Evolutionary conservation across 2,329 filamentous ascomycete species (phyloP).

Genomic region (Neurospora sp.): DNA sequence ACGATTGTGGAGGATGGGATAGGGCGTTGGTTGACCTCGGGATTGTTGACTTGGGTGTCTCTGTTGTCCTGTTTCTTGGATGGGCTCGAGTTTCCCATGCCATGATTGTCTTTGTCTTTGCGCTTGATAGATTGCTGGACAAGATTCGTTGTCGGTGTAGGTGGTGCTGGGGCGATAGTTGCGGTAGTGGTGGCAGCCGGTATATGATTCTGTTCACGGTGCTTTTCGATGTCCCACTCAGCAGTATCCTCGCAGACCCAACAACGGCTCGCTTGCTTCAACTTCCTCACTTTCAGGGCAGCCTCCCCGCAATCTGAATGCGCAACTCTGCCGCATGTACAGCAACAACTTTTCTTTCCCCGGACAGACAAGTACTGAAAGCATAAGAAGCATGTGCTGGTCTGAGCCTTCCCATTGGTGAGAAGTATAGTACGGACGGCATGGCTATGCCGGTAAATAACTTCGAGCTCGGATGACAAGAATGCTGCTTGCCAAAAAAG

Average conservation of each 20-base stretch:
- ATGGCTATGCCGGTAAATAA: neutral
- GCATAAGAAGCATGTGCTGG: too few relatives aligned
- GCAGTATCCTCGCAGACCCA: neutral
- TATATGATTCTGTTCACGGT: too few relatives aligned
- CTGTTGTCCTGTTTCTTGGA: too few relatives aligned
- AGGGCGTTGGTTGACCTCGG: too few relatives aligned
- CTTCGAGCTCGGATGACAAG: neutral
- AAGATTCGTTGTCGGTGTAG: neutral
- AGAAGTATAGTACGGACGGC: neutral
- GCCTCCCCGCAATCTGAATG: rapidly evolving
- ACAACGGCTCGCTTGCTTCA: rapidly evolving
- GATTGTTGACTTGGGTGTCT: too few relatives aligned
- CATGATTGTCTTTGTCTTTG: neutral
- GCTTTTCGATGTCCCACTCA: neutral
- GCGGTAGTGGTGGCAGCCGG: neutral
- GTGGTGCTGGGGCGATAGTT: neutral
- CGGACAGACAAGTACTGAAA: too few relatives aligned
- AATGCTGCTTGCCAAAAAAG: neutral
- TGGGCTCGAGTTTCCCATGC: too few relatives aligned
- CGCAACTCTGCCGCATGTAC: neutral
- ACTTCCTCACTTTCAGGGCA: rapidly evolving
- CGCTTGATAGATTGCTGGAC: too few relatives aligned
- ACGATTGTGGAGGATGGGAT: neutral
- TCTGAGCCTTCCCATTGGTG: neutral
- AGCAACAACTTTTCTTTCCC: too few relatives aligned